Base-by-base conservation (phyloP, 805 yeast species). In the Metschnikowia cubensis region DNA sequence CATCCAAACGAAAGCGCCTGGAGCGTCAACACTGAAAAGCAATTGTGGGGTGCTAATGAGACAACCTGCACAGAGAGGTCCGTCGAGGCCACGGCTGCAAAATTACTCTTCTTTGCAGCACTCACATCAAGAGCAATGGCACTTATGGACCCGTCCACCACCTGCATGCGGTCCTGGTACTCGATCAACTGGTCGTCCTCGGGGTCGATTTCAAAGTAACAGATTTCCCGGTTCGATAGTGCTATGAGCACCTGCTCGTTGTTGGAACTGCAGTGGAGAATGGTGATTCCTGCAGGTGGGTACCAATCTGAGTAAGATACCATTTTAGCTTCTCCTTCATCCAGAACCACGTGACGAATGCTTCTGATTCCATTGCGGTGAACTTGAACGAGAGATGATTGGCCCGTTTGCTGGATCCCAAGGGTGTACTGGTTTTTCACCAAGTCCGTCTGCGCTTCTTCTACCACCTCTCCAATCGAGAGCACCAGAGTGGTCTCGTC, bases 161-260 rank as follows among this genome's bases (percentile, higher is more conserved):
- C 70, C 50, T 83, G 85, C 31, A 80, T 69, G 13, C 82, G 70
- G 38, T 81, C 84, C 48, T 82, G 82, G 58, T 82, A 85, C 61
- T 92, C 97, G 33, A 82, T 77, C 44, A 94, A 69, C 42, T 81
- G 76, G 55, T 84, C 90, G 25, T 74, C 76, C 4, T 50, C 42
- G 10, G 77, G 77, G 55, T 82, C 88, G 29, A 83, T 70, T 65
- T 92, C 97, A 65, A 94, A 92, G 66, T 92, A 92, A 3, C 85
- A 84, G 3, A 92, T 58, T 50, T 87, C 91, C 49, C 82, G 74
- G 59, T 84, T 87, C 2, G 94, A 83, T 3, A 94, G 66, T 0
- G 84, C 89, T 4, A 92, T 58, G 0, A 79, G 81, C 0, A 91
- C 70, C 65, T 94, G 98, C 2, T 78, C 74, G 21, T 75, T 70